Conservation (phyloP, 495 filamentous ascomycete genomes). For the Podospora australis region DNA sequence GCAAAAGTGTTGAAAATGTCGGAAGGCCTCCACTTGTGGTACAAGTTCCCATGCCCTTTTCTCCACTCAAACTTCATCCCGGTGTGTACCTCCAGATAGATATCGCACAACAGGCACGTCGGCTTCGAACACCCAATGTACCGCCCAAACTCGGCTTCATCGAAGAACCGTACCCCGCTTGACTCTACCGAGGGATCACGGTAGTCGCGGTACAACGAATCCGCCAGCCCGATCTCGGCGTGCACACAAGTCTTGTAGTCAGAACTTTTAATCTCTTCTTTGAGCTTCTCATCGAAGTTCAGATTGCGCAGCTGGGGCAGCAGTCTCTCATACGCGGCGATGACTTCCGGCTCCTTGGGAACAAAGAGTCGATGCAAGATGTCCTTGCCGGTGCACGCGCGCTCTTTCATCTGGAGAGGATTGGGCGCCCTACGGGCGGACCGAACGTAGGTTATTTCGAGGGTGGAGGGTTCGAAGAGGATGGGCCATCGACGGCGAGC, state of each 20-base stretch:
- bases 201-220: background rate
- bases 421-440: background rate
- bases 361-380: constrained; percentile 8
- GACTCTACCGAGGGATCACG: background rate
- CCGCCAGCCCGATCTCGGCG: constrained; percentile 15
- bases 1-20: constrained; percentile 7
- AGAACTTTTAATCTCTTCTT: background rate
- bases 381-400: background rate
- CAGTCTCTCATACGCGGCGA: background rate
- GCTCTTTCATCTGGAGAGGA: background rate
- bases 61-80: constrained; percentile 9
- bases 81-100: constrained; percentile 15
- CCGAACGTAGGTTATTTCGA: constrained; percentile 6
- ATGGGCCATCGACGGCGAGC: constrained; percentile 11
- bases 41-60: constrained; percentile 16
- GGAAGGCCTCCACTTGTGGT: constrained; percentile 17
- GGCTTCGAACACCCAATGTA: constrained; percentile 28
- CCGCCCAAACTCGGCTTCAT: constrained; percentile 3
- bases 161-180: constrained; percentile 14
- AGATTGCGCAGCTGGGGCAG: background rate
- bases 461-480: constrained; percentile 17
- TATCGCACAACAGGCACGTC: constrained; percentile 21
- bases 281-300: constrained; percentile 1
- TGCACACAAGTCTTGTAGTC: constrained; percentile 7
- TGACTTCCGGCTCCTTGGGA: background rate